Evolutionary conservation across 2,329 filamentous ascomycete genomes (phyloP), one percentile per base, ranked within the genome.

Genomic region (Ceratocystis cubensis): DNA sequence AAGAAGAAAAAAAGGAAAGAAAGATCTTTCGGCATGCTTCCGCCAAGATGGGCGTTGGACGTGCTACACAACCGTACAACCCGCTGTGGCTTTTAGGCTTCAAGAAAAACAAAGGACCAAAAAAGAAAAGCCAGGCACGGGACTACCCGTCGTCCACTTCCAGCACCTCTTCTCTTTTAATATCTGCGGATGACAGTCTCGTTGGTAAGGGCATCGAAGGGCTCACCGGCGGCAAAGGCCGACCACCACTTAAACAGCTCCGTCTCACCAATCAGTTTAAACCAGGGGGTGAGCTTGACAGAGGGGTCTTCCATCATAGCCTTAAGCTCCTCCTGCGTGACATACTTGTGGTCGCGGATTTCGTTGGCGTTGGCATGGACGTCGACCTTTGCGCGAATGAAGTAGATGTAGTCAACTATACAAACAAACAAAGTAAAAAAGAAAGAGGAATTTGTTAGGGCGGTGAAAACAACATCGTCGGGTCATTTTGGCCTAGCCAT

Each of bases 191-290:
- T 96, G 74, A 88, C 81, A 74, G 86, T 84, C 80, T 97, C 92
- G 74, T 91, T 87, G 77, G 85, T 82, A 78, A 93, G 96, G 78
- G 89, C 88, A 69, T 95, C 88, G 71, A 97, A 80, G 20, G 28
- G 20, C 13, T 68, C 66, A 8, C 88, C 89, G 28, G 83, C 79
- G 71, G 94, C 87, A 66, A 97, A 83, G 77, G 89, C 86, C 73
- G 86, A 81, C 94, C 94, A 99, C 94, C 94, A 99, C 76, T 96
- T 88, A 73, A 96, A 99, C 53, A 99, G 84, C 89, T 97, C 92
- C 62, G 90, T 91, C 76, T 97, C 83, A 82, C 94, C 99, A 74
- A 99, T 97, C 71, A 99, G 86, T 82, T 96, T 96, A 81, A 99
- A 99, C 94, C 94, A 99, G 1, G 94, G 94, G 0, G 94, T 99